Evolutionary conservation across 495 filamentous ascomycete genomes (phyloP).

Genomic region (Hypoxylon trugodes): DNA sequence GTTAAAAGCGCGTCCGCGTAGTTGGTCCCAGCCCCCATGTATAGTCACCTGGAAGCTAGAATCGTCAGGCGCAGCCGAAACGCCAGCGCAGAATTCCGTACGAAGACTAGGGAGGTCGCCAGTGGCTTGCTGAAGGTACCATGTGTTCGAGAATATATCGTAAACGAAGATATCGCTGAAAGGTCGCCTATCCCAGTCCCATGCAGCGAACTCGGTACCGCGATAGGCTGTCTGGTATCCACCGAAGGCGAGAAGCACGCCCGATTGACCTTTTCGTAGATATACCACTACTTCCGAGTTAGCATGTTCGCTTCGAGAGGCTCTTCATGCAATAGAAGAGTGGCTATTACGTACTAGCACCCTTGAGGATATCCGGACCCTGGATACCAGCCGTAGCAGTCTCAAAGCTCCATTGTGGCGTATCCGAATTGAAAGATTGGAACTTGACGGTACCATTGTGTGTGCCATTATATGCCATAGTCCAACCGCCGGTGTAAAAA

Average conservation of each 20-base stretch:
- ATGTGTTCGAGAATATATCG: conserved; percentile 59
- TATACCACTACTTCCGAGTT: conserved; percentile 21
- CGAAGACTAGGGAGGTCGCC: conserved; percentile 56
- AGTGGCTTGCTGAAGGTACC: conserved; percentile 62
- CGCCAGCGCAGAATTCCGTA: conserved; percentile 63
- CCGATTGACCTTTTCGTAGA: conserved; percentile 16
- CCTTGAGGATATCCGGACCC: conserved; percentile 2
- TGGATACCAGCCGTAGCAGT: conserved; percentile 10
- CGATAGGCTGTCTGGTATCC: conserved; percentile 21
- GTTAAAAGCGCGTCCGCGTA: conserved; percentile 53
- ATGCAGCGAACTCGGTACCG: background rate
- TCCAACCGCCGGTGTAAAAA: conserved; percentile 24
- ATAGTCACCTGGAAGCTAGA: conserved; percentile 55
- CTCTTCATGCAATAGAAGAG: too few species aligned
- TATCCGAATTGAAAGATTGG: background rate
- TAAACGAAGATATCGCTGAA: conserved; percentile 58
- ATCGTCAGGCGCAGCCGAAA: conserved; percentile 60
- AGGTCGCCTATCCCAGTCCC: conserved; percentile 12
- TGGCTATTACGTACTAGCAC: conserved; percentile 2
- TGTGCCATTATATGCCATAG: conserved; percentile 1
- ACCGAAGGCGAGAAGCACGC: conserved; percentile 25
- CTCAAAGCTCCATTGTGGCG: conserved; percentile 5
- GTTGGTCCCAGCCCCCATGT: conserved; percentile 49
- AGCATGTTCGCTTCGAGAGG: background rate
- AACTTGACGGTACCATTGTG: conserved; percentile 25